These are phyloP conservation scores for Domatiomyces catenatus DNA, from an alignment of 2,329 filamentous ascomycete genomes.

Conservation along the genomic window DNA sequence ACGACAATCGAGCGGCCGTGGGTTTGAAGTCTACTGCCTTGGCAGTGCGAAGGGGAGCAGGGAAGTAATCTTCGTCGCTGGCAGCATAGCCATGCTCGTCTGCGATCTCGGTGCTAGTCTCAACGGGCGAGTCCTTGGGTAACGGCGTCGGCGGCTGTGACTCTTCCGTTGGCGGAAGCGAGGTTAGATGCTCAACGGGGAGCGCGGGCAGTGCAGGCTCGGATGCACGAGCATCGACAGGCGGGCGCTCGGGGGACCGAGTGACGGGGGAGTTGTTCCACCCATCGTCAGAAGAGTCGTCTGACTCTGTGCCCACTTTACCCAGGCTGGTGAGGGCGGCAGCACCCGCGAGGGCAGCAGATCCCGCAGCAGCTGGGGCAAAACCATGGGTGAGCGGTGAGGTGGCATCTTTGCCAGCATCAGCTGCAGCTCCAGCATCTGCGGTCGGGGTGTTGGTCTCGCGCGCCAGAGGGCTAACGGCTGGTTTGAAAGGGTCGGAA, in stretches of 20 bases:
- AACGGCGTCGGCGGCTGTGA: conserved; percentile 1
- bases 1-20: conserved; percentile 20
- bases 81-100: neutral
- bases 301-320: conserved; percentile 18
- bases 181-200: neutral
- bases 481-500: conserved; percentile 1
- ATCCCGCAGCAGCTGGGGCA: conserved; percentile 31
- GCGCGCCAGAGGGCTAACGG: conserved; percentile 6
- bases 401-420: neutral
- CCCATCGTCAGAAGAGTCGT: conserved; percentile 15
- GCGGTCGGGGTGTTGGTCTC: conserved; percentile 15
- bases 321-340: conserved; percentile 24
- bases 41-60: conserved; percentile 14
- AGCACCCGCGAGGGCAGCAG: conserved; percentile 32
- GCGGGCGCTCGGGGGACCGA: conserved; percentile 26
- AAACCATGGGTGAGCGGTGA: conserved; percentile 19
- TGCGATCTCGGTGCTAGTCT: neutral
- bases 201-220: neutral
- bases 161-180: neutral
- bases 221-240: conserved; percentile 22
- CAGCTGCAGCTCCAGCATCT: conserved; percentile 3
- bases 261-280: conserved; percentile 21
- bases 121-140: conserved; percentile 1
- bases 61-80: conserved; percentile 17
- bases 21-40: conserved; percentile 5